Percentiles rank a stretch among this genome's conserved stretches.
These are phyloP conservation scores for Volvox africanus DNA, from an alignment of 139 green algal species.

Conservation along the genomic window DNA sequence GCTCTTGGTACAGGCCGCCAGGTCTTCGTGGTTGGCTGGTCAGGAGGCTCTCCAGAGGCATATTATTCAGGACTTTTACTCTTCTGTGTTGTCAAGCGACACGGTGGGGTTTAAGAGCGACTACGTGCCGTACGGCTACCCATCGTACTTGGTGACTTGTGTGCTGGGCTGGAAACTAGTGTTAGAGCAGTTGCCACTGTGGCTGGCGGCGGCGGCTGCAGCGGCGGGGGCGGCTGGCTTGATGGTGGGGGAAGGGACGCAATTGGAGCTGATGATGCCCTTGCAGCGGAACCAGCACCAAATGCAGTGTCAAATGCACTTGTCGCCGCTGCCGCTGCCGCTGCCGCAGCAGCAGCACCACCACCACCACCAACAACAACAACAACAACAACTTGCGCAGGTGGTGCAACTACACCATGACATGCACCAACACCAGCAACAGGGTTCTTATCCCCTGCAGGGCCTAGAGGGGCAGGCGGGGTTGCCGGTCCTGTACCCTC, in stretches of 20 bases:
- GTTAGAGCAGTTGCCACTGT: not conserved
- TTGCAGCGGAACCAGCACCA: not conserved
- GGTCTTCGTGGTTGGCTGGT: not conserved
- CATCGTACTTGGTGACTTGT: not conserved
- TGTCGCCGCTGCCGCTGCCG: not conserved
- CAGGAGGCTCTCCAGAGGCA: not conserved
- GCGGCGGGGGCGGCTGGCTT: not conserved
- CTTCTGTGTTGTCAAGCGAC: not conserved
- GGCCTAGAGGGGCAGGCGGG: too few relatives aligned
- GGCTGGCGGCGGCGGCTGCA: not conserved
- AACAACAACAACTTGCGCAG: not conserved
- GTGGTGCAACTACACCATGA: too few relatives aligned
- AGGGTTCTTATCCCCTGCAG: too few relatives aligned
- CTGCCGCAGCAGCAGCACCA: not conserved
- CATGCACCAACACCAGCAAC: too few relatives aligned
- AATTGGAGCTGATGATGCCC: not conserved
- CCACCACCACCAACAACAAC: not conserved
- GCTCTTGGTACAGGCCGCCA: not conserved
- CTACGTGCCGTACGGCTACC: not conserved
- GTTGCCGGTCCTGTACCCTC: too few relatives aligned
- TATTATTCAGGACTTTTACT: not conserved
- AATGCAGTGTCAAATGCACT: not conserved
- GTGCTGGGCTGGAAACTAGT: slow-evolving; percentile 27
- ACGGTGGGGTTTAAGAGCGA: not conserved
- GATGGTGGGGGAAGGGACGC: too few relatives aligned